Percentiles rank a stretch among this genome's conserved stretches.
phyloP scores from a whole-genome alignment of 2,329 filamentous ascomycete species.

The Xylariaceae sp. region DNA sequence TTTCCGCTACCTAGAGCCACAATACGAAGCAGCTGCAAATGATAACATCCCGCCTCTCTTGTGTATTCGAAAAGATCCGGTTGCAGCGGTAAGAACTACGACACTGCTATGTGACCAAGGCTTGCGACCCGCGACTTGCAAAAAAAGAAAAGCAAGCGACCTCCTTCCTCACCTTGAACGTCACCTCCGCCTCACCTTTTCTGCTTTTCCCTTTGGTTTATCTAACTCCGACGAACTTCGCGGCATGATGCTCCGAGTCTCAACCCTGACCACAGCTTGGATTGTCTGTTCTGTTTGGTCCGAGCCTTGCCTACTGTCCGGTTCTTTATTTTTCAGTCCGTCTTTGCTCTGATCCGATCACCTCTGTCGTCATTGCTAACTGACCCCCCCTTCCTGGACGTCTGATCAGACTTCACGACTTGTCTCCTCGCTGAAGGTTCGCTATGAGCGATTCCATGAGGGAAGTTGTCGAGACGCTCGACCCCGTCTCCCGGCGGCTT shows the following conservation, averaged over 20 bases:
- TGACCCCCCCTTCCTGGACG: background rate
- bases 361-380: conserved; percentile 5
- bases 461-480: conserved; percentile 42
- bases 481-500: conserved; percentile 39
- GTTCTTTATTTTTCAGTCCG: conserved; percentile 7
- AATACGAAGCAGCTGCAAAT: background rate
- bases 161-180: background rate
- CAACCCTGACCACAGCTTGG: conserved; percentile 14
- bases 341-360: conserved; percentile 7
- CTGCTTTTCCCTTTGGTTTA: background rate
- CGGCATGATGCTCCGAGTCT: conserved; percentile 16
- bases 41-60: background rate
- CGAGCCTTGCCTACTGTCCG: conserved; percentile 1
- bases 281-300: conserved; percentile 17
- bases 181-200: background rate
- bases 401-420: conserved; percentile 30
- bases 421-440: conserved; percentile 35
- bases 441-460: conserved; percentile 43
- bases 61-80: background rate
- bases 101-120: background rate
- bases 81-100: background rate
- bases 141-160: background rate
- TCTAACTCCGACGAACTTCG: background rate
- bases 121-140: background rate
- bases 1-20: background rate